Evolutionary conservation across 2,329 filamentous ascomycete genomes (phyloP), one percentile per base, ranked within the genome.

Genomic region (Leptosphaerulina australis): DNA sequence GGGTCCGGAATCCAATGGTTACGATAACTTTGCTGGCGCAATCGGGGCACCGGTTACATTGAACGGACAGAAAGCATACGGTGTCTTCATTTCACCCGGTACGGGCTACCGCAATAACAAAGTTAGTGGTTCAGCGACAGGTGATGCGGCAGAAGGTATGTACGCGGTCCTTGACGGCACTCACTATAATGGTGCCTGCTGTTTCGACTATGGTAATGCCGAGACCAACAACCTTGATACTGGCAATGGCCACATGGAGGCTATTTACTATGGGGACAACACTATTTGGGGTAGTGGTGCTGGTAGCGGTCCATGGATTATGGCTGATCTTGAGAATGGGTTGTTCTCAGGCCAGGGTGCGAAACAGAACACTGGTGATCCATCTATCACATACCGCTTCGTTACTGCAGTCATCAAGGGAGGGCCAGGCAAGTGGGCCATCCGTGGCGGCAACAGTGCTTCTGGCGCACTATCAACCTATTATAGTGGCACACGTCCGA

Each of bases 301-400:
- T 3, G 84, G 84, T 34, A 77, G 59, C 33, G 84, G 85, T 0
- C 85, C 85, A 0, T 88, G 85, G 85, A 66, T 88, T 58, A 87
- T 88, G 83, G 85, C 84, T 0, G 85, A 88, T 68, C 77, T 88
- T 0, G 85, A 88, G 65, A 86, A 88, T 54, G 82, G 83, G 3
- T 71, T 88, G 2, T 88, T 87, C 72, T 84, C 84, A 0, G 84
- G 84, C 11, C 8, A 43, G 0, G 76, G 66, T 50, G 20, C 75
- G 2, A 65, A 61, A 1, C 67, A 79, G 44, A 86, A 87, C 63
- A 38, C 76, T 1, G 77, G 49, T 1, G 76, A 85, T 57, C 82
- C 81, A 5, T 77, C 80, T 0, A 73, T 86, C 49, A 73, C 75
- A 1, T 70, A 73, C 51, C 80, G 83, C 0, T 88, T 88, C 65